phyloP scores from a whole-genome alignment of 2,329 filamentous ascomycete species.

The Phaeoacremonium minimum region DNA sequence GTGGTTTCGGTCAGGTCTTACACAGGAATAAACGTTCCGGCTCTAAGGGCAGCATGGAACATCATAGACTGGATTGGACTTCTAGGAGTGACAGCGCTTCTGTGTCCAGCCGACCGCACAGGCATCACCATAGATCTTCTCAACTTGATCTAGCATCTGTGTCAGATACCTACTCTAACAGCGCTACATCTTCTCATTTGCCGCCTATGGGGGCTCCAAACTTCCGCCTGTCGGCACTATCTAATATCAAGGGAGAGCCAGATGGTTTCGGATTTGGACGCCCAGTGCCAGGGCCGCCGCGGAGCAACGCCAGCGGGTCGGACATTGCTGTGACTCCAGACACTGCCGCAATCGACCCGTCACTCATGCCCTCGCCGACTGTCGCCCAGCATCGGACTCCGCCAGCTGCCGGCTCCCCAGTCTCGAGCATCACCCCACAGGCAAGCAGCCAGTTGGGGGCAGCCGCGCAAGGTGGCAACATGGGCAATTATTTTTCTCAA shows the following conservation, averaged over 20 bases:
- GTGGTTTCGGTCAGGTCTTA: constrained; percentile 62
- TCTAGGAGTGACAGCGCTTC: constrained; percentile 18
- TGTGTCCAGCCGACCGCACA: constrained; percentile 13
- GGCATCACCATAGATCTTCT: constrained; percentile 14
- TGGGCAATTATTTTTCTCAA: constrained; percentile 6
- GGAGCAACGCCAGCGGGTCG: constrained; percentile 30
- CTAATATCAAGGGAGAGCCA: constrained; percentile 29
- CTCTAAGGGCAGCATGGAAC: constrained; percentile 12
- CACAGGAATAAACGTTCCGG: constrained; percentile 6
- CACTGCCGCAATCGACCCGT: constrained; percentile 34
- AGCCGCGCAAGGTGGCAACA: constrained; percentile 19
- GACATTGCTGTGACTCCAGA: constrained; percentile 19
- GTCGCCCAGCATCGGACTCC: constrained; percentile 28
- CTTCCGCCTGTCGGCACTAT: constrained; percentile 20
- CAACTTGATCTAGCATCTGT: constrained; percentile 25
- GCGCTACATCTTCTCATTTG: constrained; percentile 34
- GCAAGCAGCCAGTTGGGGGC: constrained; percentile 13
- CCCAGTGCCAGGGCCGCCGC: constrained; percentile 32
- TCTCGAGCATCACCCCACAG: constrained; percentile 10
- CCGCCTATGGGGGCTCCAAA: constrained; percentile 22
- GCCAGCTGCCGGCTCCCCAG: constrained; percentile 27
- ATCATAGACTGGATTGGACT: constrained; percentile 22
- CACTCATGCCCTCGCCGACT: constrained; percentile 40
- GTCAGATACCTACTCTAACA: constrained; percentile 28
- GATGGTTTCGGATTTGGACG: constrained; percentile 33